Evolutionary conservation across 805 yeast genomes (phyloP), one percentile per base, ranked within the genome.

Genomic region (Nakazawaea laoshanensis): DNA sequence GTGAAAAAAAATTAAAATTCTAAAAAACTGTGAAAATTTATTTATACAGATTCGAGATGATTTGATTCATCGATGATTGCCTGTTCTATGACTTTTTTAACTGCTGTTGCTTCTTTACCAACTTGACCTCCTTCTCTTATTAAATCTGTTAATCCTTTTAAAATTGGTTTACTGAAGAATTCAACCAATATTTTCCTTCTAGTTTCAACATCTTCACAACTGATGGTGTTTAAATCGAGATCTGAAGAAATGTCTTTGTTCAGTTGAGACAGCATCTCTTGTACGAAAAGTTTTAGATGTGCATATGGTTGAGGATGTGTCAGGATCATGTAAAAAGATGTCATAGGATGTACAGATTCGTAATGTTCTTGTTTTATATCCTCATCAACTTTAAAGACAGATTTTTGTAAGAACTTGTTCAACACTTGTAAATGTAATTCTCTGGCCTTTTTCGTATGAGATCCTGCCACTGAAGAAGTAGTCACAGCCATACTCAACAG

Each of bases 81-180:
- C 23, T 30, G 22, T 11, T 39, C 26, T 40, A 36, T 41, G 18
- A 11, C 43, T 14, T 16, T 23, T 44, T 24, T 52, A 22, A 42
- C 61, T 50, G 45, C 42, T 29, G 52, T 50, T 15, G 65, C 63
- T 37, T 60, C 67, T 40, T 75, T 67, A 3, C 87, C 87, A 13
- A 68, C 57, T 30, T 77, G 84, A 1, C 88, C 88, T 9, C 86
- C 94, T 42, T 82, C 92, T 44, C 73, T 74, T 7, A 74, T 52
- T 20, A 73, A 45, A 24, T 59, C 59, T 1, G 55, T 59, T 15
- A 79, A 58, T 23, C 83, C 79, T 29, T 58, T 63, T 14, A 46
- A 35, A 31, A 83, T 59, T 8, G 70, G 71, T 2, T 53, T 52
- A 27, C 56, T 46, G 45, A 76, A 80, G 17, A 70, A 63, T 35